Evolutionary conservation across 2,329 filamentous ascomycete species (phyloP), one percentile per base, ranked within the genome.

Genomic region (Albophoma yamanashiensis): DNA sequence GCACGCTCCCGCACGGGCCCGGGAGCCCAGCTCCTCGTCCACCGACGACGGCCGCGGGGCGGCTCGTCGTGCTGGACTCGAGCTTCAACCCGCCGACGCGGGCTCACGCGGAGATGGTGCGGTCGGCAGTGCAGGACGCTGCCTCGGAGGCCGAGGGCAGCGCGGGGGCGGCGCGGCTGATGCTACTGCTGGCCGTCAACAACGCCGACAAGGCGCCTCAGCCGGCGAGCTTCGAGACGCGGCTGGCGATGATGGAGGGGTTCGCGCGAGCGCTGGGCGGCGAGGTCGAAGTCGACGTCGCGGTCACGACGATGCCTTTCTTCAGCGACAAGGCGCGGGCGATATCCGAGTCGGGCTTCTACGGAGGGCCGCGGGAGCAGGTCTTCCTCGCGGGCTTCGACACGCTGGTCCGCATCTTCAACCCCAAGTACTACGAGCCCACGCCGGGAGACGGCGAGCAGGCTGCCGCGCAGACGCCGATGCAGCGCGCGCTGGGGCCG

Each of bases 341-440:
- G 1, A 84, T 92, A 36, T 74, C 77, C 0, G 67, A 70, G 11
- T 71, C 72, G 0, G 74, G 75, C 0, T 75, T 76, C 43, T 85
- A 83, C 64, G 58, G 68, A 7, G 56, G 9, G 12, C 68, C 71
- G 14, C 68, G 71, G 9, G 75, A 80, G 58, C 88, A 91, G 66
- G 75, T 89, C 4, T 89, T 89, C 67, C 80, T 92, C 2, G 82
- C 85, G 1, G 90, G 90, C 36, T 93, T 85, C 69, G 89, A 93
- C 67, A 93, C 89, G 0, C 74, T 92, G 8, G 83, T 88, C 20
- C 82, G 89, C 25, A 84, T 93, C 58, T 83, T 89, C 59, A 78
- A 89, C 56, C 81, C 87, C 0, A 89, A 88, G 69, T 93, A 93
- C 73, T 91, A 91, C 68, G n/a, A 38, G 6, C 6, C 15, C 15